These are phyloP conservation scores for Liriodendron chinense DNA, from an alignment of 164 flowering plant species.

Conservation along the genomic window DNA sequence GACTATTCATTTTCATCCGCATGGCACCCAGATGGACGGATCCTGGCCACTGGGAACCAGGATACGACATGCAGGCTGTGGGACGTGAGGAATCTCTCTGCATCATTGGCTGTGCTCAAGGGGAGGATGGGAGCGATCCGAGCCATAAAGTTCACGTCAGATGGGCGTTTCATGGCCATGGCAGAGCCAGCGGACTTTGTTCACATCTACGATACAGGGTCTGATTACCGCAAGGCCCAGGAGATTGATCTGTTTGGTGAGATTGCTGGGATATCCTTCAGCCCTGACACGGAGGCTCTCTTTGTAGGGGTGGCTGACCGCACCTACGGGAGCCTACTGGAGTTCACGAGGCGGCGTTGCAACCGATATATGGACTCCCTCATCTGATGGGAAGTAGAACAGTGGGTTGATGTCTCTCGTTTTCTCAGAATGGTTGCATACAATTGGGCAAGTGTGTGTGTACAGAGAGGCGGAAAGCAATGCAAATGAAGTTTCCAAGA, in stretches of 20 bases:
- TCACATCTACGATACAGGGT: slow-evolving; percentile 55
- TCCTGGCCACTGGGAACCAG: slow-evolving; percentile 90
- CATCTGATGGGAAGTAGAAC: slow-evolving; percentile 14
- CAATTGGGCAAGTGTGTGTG: neutral
- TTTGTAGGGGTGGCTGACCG: slow-evolving; percentile 88
- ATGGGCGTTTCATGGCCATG: slow-evolving; percentile 86
- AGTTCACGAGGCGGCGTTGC: slow-evolving; percentile 54
- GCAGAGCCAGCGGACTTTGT: slow-evolving; percentile 97
- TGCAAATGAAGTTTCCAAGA: neutral
- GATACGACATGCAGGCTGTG: slow-evolving; percentile 92
- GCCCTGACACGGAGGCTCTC: slow-evolving; percentile 85
- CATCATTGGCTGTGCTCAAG: slow-evolving; percentile 65
- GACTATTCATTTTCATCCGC: slow-evolving; percentile 94
- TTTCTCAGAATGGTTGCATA: neutral
- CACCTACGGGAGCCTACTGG: slow-evolving; percentile 81
- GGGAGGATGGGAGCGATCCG: slow-evolving; percentile 94
- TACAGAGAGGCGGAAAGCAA: neutral
- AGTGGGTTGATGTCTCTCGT: neutral
- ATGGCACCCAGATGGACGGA: slow-evolving; percentile 87
- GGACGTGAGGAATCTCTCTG: slow-evolving; percentile 76
- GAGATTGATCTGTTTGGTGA: slow-evolving; percentile 93
- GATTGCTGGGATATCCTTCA: slow-evolving; percentile 90
- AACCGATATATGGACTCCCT: slow-evolving; percentile 45
- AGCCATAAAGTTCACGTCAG: slow-evolving; percentile 67
- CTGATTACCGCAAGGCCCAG: slow-evolving; percentile 54